Evolutionary conservation across 768 basidiomycete species (phyloP).

Genomic region (Kockovaella imperatae): DNA sequence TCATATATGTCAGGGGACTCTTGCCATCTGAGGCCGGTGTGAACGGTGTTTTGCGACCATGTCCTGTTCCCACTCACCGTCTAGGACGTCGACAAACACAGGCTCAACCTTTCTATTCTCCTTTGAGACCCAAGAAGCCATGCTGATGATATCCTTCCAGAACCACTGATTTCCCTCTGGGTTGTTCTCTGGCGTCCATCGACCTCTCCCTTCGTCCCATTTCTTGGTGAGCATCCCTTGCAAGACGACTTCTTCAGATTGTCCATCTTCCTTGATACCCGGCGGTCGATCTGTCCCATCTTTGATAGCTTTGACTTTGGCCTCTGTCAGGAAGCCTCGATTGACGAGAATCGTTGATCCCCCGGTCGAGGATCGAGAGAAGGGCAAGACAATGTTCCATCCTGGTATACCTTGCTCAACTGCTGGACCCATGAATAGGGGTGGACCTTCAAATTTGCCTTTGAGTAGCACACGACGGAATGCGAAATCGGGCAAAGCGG

Average conservation of each 20-base stretch:
- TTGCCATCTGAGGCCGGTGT: constrained; percentile 57
- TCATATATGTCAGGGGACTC: constrained; percentile 24
- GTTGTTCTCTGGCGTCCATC: constrained; percentile 86
- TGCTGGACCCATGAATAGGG: constrained; percentile 75
- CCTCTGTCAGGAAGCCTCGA: constrained; percentile 69
- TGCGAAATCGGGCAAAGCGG: constrained; percentile 75
- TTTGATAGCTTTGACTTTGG: constrained; percentile 38
- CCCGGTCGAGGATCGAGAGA: constrained; percentile 53
- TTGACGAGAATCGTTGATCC: constrained; percentile 82
- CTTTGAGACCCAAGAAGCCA: constrained; percentile 72
- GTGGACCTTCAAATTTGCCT: constrained; percentile 71
- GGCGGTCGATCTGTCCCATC: constrained; percentile 19
- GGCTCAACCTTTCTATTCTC: constrained; percentile 66
- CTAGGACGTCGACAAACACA: constrained; percentile 83
- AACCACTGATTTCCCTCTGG: constrained; percentile 78
- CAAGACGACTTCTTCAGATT: constrained; percentile 58
- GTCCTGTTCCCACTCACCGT: constrained; percentile 65
- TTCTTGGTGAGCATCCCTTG: constrained; percentile 77
- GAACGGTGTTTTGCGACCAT: no score
- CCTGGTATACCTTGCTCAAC: constrained; percentile 84
- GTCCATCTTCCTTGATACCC: constrained; percentile 10
- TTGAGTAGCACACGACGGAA: constrained; percentile 74
- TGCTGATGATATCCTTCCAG: constrained; percentile 75
- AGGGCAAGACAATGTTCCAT: constrained; percentile 77
- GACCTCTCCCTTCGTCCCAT: constrained; percentile 49